Conservation (phyloP, 2,329 filamentous ascomycete genomes). For the Penicillium nordicum region DNA sequence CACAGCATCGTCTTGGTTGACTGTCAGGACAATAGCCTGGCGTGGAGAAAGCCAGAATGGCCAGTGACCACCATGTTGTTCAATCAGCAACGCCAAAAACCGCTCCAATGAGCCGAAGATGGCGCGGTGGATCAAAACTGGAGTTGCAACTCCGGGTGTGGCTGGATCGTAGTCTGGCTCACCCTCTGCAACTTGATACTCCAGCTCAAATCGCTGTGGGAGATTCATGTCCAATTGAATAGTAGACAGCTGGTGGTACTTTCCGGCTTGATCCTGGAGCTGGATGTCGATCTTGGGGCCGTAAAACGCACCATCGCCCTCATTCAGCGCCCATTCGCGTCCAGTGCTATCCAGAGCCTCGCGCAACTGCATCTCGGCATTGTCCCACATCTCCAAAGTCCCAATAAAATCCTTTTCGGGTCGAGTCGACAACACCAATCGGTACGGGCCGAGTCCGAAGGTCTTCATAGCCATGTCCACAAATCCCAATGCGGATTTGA, state of each 20-base stretch:
- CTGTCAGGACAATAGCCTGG: constrained; percentile 70
- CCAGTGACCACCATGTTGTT: constrained; percentile 75
- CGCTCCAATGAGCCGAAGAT: constrained; percentile 81
- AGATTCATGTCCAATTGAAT: constrained; percentile 89
- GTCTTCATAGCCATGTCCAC: constrained; percentile 68
- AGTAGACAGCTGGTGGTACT: constrained; percentile 84
- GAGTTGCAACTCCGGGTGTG: constrained; percentile 58
- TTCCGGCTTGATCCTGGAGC: constrained; percentile 72
- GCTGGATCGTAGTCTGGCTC: constrained; percentile 40
- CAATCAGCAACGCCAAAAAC: constrained; percentile 79
- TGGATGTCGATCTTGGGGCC: constrained; percentile 90
- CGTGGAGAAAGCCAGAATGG: constrained; percentile 86
- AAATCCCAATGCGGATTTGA: constrained; percentile 69
- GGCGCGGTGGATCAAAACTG: constrained; percentile 80
- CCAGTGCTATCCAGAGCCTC: constrained; percentile 62
- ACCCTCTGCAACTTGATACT: constrained; percentile 59
- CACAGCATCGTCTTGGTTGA: constrained; percentile 55
- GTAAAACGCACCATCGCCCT: constrained; percentile 85
- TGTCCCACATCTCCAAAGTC: constrained; percentile 64
- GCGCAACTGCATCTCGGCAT: constrained; percentile 64
- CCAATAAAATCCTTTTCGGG: constrained; percentile 76
- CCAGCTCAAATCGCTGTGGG: constrained; percentile 73
- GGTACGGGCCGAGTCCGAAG: constrained; percentile 68
- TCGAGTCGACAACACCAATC: constrained; percentile 73
- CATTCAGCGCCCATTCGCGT: constrained; percentile 68